Evolutionary conservation across 164 flowering plant genomes (phyloP), one percentile per base, ranked within the genome.

Genomic region (Sedum album): DNA sequence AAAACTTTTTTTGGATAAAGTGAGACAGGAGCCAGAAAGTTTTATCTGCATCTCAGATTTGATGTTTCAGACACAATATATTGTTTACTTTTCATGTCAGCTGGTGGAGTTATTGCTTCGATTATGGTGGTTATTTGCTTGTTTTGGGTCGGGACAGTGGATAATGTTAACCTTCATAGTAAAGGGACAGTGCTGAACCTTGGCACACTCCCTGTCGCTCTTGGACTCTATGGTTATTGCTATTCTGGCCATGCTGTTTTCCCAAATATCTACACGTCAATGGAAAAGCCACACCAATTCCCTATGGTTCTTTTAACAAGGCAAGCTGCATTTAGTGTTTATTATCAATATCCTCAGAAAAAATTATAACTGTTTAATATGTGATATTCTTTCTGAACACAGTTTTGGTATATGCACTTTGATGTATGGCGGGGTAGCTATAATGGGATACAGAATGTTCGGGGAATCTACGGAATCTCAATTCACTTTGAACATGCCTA

Each of bases 201-300:
- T n/a, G n/a, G n/a, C n/a, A n/a, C n/a, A n/a, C n/a, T n/a, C n/a
- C n/a, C n/a, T n/a, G n/a, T n/a, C n/a, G n/a, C n/a, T n/a, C n/a
- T n/a, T n/a, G n/a, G n/a, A n/a, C n/a, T 92, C 44, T 94, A 87
- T 72, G 97, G 97, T 3, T 94, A 79, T 75, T 94, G 99, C 79
- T 91, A 88, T 68, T 87, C 99, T 2, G 99, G 97, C 23, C 99
- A 94, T 79, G 97, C 99, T 31, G 96, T 91, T 69, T n/a, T n/a
- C n/a, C n/a, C n/a, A n/a, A n/a, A n/a, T n/a, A n/a, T n/a, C n/a
- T n/a, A n/a, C n/a, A n/a, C 88, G 30, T 94, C 99, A 28, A 86
- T 94, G 97, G 89, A 82, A 48, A 85, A 85, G 65, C 96, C 84
- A 55, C 81, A 64, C 75, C 88, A 89, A 74, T 94, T 53, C 69